phyloP scores from a whole-genome alignment of 805 yeast species.

The Lachancea kluyveri region DNA sequence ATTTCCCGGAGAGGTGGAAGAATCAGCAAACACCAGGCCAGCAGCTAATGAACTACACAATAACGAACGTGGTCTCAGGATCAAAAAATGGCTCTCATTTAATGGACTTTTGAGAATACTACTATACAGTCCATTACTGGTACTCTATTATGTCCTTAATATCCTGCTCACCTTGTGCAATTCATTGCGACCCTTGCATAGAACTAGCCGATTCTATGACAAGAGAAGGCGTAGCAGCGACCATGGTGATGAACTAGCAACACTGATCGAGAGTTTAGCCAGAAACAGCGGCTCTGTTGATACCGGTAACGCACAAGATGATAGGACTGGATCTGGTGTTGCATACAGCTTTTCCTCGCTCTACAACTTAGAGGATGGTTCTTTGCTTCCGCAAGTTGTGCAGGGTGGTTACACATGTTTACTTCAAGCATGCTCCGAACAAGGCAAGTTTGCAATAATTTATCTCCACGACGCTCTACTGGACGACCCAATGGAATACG shows the following conservation, averaged over 20 bases:
- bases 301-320: conserved; percentile 2
- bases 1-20: conserved; percentile 3
- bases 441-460: conserved; percentile 66
- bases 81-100: conserved; percentile 4
- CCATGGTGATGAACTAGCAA: conserved; percentile 6
- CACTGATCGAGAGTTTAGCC: conserved; percentile 4
- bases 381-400: conserved; percentile 18
- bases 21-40: not conserved
- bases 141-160: conserved; percentile 16
- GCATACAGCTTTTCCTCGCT: conserved; percentile 21
- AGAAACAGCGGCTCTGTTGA: conserved; percentile 7
- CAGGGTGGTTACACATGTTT: conserved; percentile 81
- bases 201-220: conserved; percentile 19
- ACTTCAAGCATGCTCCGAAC: conserved; percentile 57
- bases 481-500: conserved; percentile 51
- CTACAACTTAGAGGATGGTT: conserved; percentile 20
- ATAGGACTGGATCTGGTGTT: not conserved
- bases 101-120: conserved; percentile 7
- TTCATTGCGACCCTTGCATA: conserved; percentile 18
- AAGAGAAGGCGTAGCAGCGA: conserved; percentile 9
- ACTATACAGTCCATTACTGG: conserved; percentile 13
- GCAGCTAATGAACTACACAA: conserved; percentile 1
- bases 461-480: conserved; percentile 69
- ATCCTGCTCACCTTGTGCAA: conserved; percentile 8
- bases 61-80: no score